These are phyloP conservation scores for Casuarina glauca DNA, from an alignment of 306 rosid genomes.

Conservation along the genomic window DNA sequence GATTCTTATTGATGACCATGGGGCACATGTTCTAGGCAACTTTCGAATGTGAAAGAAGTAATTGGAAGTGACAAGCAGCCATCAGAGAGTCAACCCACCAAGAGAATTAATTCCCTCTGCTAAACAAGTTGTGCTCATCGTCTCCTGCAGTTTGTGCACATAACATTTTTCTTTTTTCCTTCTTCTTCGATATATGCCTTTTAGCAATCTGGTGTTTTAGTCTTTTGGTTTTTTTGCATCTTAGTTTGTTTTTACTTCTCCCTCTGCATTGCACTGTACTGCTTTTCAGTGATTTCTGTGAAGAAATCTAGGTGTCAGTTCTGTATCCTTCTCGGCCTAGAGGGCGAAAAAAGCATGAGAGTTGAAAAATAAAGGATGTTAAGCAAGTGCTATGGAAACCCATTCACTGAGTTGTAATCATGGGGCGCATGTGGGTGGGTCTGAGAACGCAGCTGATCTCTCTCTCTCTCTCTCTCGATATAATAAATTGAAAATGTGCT, in stretches of 20 bases:
- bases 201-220: neutral
- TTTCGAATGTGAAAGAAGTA: neutral
- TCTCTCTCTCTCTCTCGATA: slow-evolving; percentile 18
- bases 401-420: slow-evolving; percentile 59
- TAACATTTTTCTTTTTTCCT: neutral
- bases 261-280: neutral
- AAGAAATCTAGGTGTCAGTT: slow-evolving; percentile 14
- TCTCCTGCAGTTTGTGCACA: neutral
- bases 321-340: slow-evolving; percentile 16
- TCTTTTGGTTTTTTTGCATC: neutral
- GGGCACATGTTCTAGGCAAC: neutral
- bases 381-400: slow-evolving; percentile 39
- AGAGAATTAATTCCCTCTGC: neutral
- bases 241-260: neutral
- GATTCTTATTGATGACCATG: neutral
- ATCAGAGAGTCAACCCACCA: neutral
- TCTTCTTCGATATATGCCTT: no score
- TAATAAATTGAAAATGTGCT: slow-evolving; percentile 21
- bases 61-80: neutral
- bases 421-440: slow-evolving; percentile 74
- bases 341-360: slow-evolving; percentile 42
- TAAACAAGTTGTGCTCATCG: neutral
- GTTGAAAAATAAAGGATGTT: slow-evolving; percentile 39
- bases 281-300: slow-evolving; percentile 23
- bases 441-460: slow-evolving; percentile 36